Percentiles rank a stretch among this genome's conserved stretches.
phyloP scores from a whole-genome alignment of 2,329 filamentous ascomycete genomes.

The Talaromyces sp. region DNA sequence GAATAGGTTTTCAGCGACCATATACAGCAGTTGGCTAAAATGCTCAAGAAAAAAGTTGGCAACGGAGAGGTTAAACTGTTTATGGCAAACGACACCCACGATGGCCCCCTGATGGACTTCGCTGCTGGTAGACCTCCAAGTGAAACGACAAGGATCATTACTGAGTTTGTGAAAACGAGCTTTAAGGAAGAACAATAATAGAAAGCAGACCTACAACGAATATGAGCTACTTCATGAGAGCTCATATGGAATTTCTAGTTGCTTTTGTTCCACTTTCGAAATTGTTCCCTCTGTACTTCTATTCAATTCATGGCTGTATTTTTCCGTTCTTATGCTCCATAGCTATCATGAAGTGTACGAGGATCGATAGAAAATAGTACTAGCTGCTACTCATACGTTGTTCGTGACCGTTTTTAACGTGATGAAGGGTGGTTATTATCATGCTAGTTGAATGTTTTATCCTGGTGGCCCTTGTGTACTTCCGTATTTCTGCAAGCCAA shows the following conservation, averaged over 20 bases:
- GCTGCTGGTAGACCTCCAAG: slow-evolving; percentile 11
- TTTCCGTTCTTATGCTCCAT: no score
- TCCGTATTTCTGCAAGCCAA: neutral
- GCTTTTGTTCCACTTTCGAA: no score
- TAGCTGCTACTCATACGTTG: no score
- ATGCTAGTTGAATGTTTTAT: neutral
- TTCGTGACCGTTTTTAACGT: neutral
- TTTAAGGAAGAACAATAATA: no score
- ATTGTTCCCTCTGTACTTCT: no score
- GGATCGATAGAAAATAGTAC: no score
- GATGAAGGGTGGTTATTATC: neutral
- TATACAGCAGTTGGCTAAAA: slow-evolving; percentile 12
- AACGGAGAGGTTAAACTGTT: slow-evolving; percentile 7
- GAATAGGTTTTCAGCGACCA: slow-evolving; percentile 22
- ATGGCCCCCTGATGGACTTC: slow-evolving; percentile 22
- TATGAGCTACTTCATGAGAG: no score
- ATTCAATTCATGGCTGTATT: no score
- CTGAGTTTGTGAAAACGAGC: slow-evolving; percentile 14
- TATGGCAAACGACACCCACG: slow-evolving; percentile 19
- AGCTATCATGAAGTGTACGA: no score
- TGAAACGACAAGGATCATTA: slow-evolving; percentile 13
- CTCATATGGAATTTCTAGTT: no score
- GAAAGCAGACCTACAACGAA: no score
- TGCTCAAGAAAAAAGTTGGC: slow-evolving; percentile 4
- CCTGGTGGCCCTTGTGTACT: neutral